Evolutionary conservation across 306 rosid genomes (phyloP), one percentile per base, ranked within the genome.

Genomic region (Lathyrus sativus): DNA sequence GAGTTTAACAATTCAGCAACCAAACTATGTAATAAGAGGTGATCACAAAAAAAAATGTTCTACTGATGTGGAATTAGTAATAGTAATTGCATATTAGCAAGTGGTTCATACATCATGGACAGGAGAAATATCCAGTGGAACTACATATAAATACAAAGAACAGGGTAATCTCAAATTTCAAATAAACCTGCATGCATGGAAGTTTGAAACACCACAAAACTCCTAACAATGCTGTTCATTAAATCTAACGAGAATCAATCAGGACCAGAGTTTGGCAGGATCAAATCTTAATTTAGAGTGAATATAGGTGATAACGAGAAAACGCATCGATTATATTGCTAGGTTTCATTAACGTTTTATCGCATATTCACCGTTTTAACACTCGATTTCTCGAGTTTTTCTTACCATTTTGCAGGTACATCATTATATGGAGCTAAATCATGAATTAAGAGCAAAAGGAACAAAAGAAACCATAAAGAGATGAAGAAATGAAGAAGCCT

Each of bases 1-100:
- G 43, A 18, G 75, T 66, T 80, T 70, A 48, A 55, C 55, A 38
- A 44, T 62, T 82, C 74, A 77, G 86, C 41, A 72, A 75, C 55
- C 68, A 72, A 56, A 61, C 31, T 46, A 39, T 72, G 67, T 26
- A 72, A 66, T 56, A 57, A 12, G 7, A 33, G 15, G 53, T 55
- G 26, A 46, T 28, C 18, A 59, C 26, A 61, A 62, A 51, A 75
- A 19, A 29, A 33, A 41, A 35, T 33, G 38, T 6, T 35, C 8
- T 7, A 35, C 6, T 35, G 1, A 7, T 35, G 9, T 35, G 9
- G 8, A 35, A 6, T 35, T 35, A 35, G 39, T 35, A 35, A 42
- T 14, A 35, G 13, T 9, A 57, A 42, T 12, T 12, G 46, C 22
- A 41, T 56, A 70, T 50, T 33, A 15, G 67, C 43, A 35, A 58